Evolutionary conservation across 768 basidiomycete genomes (phyloP), one percentile per base, ranked within the genome.

Genomic region (Rhizopogon roseolus): DNA sequence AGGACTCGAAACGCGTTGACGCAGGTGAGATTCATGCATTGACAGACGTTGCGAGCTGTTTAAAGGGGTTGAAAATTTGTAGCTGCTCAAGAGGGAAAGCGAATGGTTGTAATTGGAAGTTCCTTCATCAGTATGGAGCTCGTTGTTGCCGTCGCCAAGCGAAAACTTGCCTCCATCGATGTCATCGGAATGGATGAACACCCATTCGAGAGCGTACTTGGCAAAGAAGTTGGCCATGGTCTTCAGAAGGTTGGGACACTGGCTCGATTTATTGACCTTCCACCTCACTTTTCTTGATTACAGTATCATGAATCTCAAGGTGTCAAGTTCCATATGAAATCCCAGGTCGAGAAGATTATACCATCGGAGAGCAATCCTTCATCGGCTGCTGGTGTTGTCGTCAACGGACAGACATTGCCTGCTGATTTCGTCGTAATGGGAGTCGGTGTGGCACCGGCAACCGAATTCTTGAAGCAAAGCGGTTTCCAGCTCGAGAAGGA

Each of bases 61-160:
- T 39, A 16, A 6, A 42, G 39, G 32, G 41, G 50, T 9, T 29
- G 41, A 19, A 34, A 36, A 1, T 16, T 16, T 53, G 44, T 39
- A 88, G 85, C 78, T 46, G 79, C 79, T 36, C 73, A 87, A 70
- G 86, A 90, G 58, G 86, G 87, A 34, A 89, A 92, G 69, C 76
- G 76, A 46, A 67, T 88, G 55, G 91, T 93, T 32, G 80, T 95
- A 11, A 86, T 96, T 57, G 94, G 94, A 2, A 88, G 85, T 48
- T 90, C 88, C 13, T 97, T 95, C 73, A 97, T 97, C 62, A 84
- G 88, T 53, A 91, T 97, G 91, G 90, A 94, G 66, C 74, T 93
- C n/a, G 90, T 91, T 6, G 78, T 75, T n/a, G 88, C 90, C 0
- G 70, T 88, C 2, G 68, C 81, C 7, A 84, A 83, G 60, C 83